These are phyloP conservation scores for Ceratobasidium sp. DNA, from an alignment of 1,284 basidiomycete species.

Conservation along the genomic window DNA sequence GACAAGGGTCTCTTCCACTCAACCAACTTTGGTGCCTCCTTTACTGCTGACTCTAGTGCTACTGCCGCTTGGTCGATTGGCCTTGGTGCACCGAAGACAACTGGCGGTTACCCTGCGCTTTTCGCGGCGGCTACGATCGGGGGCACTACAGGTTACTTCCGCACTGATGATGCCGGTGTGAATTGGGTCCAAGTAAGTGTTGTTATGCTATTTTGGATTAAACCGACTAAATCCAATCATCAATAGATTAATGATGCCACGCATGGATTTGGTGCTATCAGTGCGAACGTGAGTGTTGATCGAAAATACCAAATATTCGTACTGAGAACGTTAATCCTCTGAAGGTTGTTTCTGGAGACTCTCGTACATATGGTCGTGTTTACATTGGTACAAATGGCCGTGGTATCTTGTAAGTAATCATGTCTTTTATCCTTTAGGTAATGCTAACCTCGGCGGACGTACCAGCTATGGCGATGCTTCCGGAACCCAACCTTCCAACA, in stretches of 20 bases:
- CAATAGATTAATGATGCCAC: conserved; percentile 69
- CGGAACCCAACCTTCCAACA: conserved; percentile 23
- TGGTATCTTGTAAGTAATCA: conserved; percentile 65
- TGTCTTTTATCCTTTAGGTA: no score
- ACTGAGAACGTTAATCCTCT: neutral
- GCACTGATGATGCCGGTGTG: conserved; percentile 70
- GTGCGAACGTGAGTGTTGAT: conserved; percentile 61
- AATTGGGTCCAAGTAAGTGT: conserved; percentile 65
- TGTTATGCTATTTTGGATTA: neutral
- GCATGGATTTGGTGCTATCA: conserved; percentile 72
- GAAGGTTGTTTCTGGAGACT: conserved; percentile 32
- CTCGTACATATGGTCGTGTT: conserved; percentile 58
- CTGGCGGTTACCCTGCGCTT: conserved; percentile 69
- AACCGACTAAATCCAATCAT: neutral
- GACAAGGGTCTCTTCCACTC: no score
- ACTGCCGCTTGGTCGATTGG: conserved; percentile 71
- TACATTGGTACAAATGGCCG: conserved; percentile 77
- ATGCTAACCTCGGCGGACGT: no score
- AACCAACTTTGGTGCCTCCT: conserved; percentile 67
- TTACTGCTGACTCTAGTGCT: conserved; percentile 65
- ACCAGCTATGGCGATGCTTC: conserved; percentile 58
- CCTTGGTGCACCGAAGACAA: conserved; percentile 67
- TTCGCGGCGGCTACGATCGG: conserved; percentile 70
- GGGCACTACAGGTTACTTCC: conserved; percentile 66
- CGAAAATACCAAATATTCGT: conserved; percentile 65